Evolutionary conservation across 2,329 filamentous ascomycete genomes (phyloP), one percentile per base, ranked within the genome.

Genomic region (Exophiala sideris): DNA sequence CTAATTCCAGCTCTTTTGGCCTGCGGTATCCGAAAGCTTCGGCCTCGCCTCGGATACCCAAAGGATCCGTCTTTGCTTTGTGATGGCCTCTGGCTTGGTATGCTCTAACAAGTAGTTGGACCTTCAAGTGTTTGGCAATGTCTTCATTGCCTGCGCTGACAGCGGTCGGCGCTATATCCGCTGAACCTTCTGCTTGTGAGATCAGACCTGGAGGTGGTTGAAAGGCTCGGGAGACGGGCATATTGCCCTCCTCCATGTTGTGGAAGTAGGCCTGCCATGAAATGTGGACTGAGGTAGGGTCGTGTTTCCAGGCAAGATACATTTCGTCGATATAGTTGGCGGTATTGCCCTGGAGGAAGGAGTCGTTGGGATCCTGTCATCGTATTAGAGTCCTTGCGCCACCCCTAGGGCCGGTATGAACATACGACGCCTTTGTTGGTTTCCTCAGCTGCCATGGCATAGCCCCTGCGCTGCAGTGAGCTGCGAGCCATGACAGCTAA

Each of bases 321-420:
- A 99, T 99, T 79, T 96, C 94, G 74, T 99, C 94, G 71, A 99
- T 90, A 78, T 99, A 99, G 79, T 95, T 96, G 75, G 94, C 94
- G 57, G 92, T 94, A 79, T 89, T 97, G 64, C 94, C 94, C 61
- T 91, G 89, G 58, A 99, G 83, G 81, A 99, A 99, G 76, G 86
- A 95, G 76, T 99, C 94, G 73, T 88, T 96, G 62, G 91, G 84
- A 71, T 96, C 90, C 81, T 83, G 64, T 55, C 5, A 29, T 29
- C 24, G 2, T 29, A 4, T 29, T 29, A 29, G 24, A 29, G 7
- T 29, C 24, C 4, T 29, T 29, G 24, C 24, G 24, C 36, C 53
- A 12, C 38, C 39, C 2, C 34, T n/a, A 10, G 12, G 44, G 35
- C 54, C 52, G 54, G 54, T 55, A 48, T 67, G 55, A 56, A 67